A percentile compares a stretch with the other conserved stretches of the same genome.
Evolutionary conservation across 2,329 filamentous ascomycete genomes (phyloP).

Genomic region (Chaetomiaceae sp.): DNA sequence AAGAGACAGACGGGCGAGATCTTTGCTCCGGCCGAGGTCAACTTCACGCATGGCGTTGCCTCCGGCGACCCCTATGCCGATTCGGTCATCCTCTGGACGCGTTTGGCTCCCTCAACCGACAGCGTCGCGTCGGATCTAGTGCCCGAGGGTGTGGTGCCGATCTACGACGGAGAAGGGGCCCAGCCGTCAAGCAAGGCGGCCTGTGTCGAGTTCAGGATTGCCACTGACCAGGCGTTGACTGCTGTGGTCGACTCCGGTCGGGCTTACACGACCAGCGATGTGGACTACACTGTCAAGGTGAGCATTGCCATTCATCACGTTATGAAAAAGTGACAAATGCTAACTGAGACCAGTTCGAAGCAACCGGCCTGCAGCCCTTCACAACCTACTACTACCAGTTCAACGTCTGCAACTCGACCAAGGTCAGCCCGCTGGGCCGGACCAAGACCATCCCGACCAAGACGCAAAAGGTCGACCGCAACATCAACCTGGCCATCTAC

Average conservation of each 20-base stretch:
- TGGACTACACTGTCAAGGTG: slow-evolving; percentile 70
- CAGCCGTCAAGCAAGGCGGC: slow-evolving; percentile 52
- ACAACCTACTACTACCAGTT: slow-evolving; percentile 70
- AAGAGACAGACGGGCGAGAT: slow-evolving; percentile 6
- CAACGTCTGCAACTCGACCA: slow-evolving; percentile 59
- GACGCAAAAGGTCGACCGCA: slow-evolving; percentile 50
- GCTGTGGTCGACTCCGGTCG: slow-evolving; percentile 50
- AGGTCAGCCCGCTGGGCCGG: slow-evolving; percentile 57
- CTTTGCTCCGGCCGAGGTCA: slow-evolving; percentile 35
- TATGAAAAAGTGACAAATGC: slow-evolving; percentile 24
- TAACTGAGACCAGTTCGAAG: slow-evolving; percentile 51
- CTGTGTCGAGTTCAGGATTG: slow-evolving; percentile 63
- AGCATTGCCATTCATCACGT: neutral
- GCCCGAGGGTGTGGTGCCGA: slow-evolving; percentile 36
- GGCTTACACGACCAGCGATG: slow-evolving; percentile 66
- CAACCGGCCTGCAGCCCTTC: slow-evolving; percentile 55
- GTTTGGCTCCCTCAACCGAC: slow-evolving; percentile 39
- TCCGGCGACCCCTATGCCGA: slow-evolving; percentile 47
- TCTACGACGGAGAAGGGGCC: slow-evolving; percentile 41
- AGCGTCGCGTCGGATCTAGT: slow-evolving; percentile 43
- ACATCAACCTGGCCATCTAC: slow-evolving; percentile 63
- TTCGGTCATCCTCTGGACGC: slow-evolving; percentile 50
- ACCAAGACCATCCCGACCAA: slow-evolving; percentile 65
- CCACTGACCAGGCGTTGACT: slow-evolving; percentile 39
- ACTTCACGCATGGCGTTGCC: slow-evolving; percentile 57